Evolutionary conservation across 2,329 filamentous ascomycete species (phyloP).

Genomic region (Plenodomus biglobosus): DNA sequence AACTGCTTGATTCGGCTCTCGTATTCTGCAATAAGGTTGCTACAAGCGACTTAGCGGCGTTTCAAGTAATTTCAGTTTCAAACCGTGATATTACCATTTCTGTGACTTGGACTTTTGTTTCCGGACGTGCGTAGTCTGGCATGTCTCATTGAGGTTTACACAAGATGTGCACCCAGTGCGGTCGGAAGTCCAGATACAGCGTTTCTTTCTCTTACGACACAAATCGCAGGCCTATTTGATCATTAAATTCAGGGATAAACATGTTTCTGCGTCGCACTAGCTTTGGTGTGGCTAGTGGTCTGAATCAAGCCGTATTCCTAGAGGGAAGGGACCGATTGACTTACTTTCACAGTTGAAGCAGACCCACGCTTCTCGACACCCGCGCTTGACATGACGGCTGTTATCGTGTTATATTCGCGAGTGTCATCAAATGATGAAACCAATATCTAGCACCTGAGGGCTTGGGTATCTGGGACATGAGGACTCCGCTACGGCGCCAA

Average conservation of each 20-base stretch:
- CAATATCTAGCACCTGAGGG: background rate
- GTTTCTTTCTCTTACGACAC: constrained; percentile 28
- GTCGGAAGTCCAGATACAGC: constrained; percentile 25
- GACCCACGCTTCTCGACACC: constrained; percentile 28
- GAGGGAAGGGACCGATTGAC: background rate
- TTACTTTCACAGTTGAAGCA: constrained; percentile 25
- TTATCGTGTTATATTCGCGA: background rate
- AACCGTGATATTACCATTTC: constrained; percentile 14
- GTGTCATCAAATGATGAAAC: background rate
- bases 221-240: constrained; percentile 27
- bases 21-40: constrained; percentile 27
- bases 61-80: background rate
- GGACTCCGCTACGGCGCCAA: background rate
- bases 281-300: background rate
- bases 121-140: constrained; percentile 27
- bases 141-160: constrained; percentile 24
- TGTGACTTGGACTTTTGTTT: constrained; percentile 26
- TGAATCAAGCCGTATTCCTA: background rate
- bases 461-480: background rate
- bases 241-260: background rate
- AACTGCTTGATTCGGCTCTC: constrained; percentile 26
- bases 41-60: background rate
- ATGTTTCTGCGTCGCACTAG: too few species aligned
- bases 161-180: constrained; percentile 23
- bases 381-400: constrained; percentile 16